Evolutionary conservation across 1,284 basidiomycete genomes (phyloP).

Genomic region (Cutaneotrichosporon mucoides): DNA sequence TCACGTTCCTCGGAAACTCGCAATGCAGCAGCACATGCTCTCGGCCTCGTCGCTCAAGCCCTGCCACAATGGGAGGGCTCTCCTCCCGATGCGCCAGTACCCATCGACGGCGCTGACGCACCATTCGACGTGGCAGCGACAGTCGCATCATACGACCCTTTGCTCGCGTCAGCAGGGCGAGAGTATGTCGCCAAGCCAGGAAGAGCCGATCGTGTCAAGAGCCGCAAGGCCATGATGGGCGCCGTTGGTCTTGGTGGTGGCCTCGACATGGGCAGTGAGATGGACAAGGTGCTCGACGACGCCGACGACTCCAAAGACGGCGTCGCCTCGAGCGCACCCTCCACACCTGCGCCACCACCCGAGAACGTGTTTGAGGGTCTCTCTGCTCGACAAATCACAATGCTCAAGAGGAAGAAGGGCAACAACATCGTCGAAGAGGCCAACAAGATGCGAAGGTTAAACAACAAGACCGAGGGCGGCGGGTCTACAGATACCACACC

Average conservation of each 20-base stretch:
- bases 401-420: conserved; percentile 50
- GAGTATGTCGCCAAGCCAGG: conserved; percentile 42
- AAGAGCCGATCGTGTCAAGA: conserved; percentile 37
- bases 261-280: conserved; percentile 37
- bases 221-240: conserved; percentile 46
- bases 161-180: conserved; percentile 44
- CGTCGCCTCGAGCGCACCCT: background rate
- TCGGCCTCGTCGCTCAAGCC: conserved; percentile 38
- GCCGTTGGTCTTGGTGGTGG: conserved; percentile 41
- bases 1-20: conserved; percentile 46
- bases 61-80: conserved; percentile 11
- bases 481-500: conserved; percentile 8
- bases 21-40: conserved; percentile 43
- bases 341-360: conserved; percentile 17
- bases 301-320: conserved; percentile 27
- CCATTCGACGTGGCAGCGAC: conserved; percentile 28
- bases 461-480: conserved; percentile 23
- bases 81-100: conserved; percentile 13
- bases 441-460: conserved; percentile 45
- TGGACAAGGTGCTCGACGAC: conserved; percentile 42
- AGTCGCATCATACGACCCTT: conserved; percentile 21
- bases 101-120: conserved; percentile 9
- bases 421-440: conserved; percentile 44
- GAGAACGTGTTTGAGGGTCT: conserved; percentile 46
- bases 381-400: conserved; percentile 47